phyloP scores from a whole-genome alignment of 1,284 basidiomycete genomes.

The Moesziomyces antarcticus region DNA sequence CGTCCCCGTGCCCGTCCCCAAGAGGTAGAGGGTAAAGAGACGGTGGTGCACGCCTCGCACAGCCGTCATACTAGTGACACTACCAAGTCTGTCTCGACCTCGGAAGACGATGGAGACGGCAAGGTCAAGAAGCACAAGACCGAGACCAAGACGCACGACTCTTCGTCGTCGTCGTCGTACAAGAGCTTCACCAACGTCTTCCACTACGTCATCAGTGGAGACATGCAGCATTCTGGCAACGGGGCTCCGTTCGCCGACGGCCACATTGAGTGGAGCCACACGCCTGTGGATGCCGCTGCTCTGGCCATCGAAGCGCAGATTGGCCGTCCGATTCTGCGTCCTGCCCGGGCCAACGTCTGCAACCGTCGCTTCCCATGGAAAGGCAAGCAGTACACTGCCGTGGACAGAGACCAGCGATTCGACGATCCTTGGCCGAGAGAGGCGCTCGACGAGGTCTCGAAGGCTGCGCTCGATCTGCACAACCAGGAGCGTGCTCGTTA shows the following conservation, averaged over 20 bases:
- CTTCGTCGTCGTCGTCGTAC: conserved; percentile 21
- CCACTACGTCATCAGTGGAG: conserved; percentile 26
- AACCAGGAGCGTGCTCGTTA: conserved; percentile 37
- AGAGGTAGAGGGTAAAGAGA: not conserved
- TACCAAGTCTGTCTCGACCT: conserved; percentile 1
- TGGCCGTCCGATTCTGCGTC: conserved; percentile 25
- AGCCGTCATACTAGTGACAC: not conserved
- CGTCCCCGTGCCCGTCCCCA: not conserved
- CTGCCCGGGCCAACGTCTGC: conserved; percentile 31
- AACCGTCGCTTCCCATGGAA: conserved; percentile 37
- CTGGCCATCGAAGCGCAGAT: conserved; percentile 2
- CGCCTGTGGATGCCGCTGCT: not conserved
- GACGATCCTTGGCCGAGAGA: conserved; percentile 10
- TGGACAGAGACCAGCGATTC: conserved; percentile 26
- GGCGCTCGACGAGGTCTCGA: conserved; percentile 24
- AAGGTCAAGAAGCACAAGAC: not conserved
- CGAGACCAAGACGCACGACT: conserved; percentile 3
- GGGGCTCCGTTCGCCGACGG: conserved; percentile 26
- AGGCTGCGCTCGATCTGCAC: conserved; percentile 37
- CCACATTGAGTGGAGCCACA: conserved; percentile 27
- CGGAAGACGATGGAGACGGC: conserved; percentile 6
- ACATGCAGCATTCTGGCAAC: conserved; percentile 13
- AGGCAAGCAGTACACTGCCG: conserved; percentile 9
- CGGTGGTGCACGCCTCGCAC: conserved; percentile 6
- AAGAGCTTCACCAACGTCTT: conserved; percentile 19